Conservation (phyloP, 257 asterid genomes). For the Primulina tabacum region DNA sequence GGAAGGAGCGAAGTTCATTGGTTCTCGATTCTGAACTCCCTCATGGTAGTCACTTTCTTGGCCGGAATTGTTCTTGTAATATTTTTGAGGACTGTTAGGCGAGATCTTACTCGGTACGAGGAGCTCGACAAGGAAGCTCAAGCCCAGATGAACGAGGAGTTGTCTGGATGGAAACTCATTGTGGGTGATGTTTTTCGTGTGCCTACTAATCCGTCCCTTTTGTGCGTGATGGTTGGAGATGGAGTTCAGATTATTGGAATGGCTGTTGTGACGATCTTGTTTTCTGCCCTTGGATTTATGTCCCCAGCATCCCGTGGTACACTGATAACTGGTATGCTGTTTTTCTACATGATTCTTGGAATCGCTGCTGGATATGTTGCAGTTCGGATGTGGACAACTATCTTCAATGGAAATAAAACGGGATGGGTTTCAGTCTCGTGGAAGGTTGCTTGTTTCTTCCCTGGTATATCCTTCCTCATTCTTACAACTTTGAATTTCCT, state of each 20-base stretch:
- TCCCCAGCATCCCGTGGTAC: constrained; percentile 91
- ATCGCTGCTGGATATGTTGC: constrained; percentile 78
- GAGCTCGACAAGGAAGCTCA: constrained; percentile 89
- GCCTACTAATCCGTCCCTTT: constrained; percentile 61
- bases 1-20: constrained; percentile 91
- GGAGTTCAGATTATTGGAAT: constrained; percentile 85
- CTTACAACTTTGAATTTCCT: constrained; percentile 67
- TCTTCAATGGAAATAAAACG: constrained; percentile 59
- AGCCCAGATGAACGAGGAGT: constrained; percentile 89
- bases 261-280: constrained; percentile 72
- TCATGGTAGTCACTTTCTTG: constrained; percentile 85
- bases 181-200: constrained; percentile 81
- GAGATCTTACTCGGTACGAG: constrained; percentile 76
- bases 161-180: constrained; percentile 84
- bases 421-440: constrained; percentile 79
- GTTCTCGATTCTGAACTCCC: constrained; percentile 81
- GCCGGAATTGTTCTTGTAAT: constrained; percentile 86
- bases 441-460: constrained; percentile 81
- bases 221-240: constrained; percentile 81
- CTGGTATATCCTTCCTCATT: constrained; percentile 66
- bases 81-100: constrained; percentile 72
- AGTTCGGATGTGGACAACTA: constrained; percentile 80
- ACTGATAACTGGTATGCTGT: constrained; percentile 70
- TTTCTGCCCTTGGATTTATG: constrained; percentile 88
- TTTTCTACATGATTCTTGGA: constrained; percentile 77